These are phyloP conservation scores for Arthroderma sp. DNA, from an alignment of 2,329 filamentous ascomycete species.

Conservation along the genomic window DNA sequence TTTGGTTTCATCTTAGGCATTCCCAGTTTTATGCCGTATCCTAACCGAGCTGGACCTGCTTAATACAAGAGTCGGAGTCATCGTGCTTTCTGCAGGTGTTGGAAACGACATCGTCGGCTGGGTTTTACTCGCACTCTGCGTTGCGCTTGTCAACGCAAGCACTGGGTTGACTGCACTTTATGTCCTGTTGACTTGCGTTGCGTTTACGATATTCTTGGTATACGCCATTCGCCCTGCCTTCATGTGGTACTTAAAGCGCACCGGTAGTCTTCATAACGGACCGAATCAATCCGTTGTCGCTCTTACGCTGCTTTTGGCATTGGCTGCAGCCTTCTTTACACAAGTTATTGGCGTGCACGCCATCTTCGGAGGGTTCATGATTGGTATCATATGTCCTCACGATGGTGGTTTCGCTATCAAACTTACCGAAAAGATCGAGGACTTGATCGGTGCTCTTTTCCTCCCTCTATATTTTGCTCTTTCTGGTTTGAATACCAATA, in stretches of 20 bases:
- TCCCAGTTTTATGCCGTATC: conserved; percentile 88
- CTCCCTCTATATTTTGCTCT: conserved; percentile 87
- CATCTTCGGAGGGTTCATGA: conserved; percentile 86
- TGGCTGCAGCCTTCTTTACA: conserved; percentile 75
- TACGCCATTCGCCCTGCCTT: conserved; percentile 62
- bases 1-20: conserved; percentile 34
- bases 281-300: conserved; percentile 76
- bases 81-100: conserved; percentile 74
- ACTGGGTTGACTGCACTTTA: conserved; percentile 72
- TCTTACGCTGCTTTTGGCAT: conserved; percentile 64
- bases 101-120: conserved; percentile 86
- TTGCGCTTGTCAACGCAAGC: conserved; percentile 80
- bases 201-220: conserved; percentile 62
- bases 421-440: conserved; percentile 84
- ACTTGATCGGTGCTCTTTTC: conserved; percentile 71
- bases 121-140: conserved; percentile 84
- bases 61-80: conserved; percentile 45
- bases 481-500: conserved; percentile 75
- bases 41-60: conserved; percentile 82
- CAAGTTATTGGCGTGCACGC: conserved; percentile 84
- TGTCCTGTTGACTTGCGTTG: conserved; percentile 63
- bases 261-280: conserved; percentile 70
- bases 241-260: conserved; percentile 57
- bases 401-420: conserved; percentile 61
- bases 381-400: conserved; percentile 65